Percentiles rank a stretch among this genome's conserved stretches.
Conservation (phyloP, 108 stramenopile species). For the Cyclotella sp. region DNA sequence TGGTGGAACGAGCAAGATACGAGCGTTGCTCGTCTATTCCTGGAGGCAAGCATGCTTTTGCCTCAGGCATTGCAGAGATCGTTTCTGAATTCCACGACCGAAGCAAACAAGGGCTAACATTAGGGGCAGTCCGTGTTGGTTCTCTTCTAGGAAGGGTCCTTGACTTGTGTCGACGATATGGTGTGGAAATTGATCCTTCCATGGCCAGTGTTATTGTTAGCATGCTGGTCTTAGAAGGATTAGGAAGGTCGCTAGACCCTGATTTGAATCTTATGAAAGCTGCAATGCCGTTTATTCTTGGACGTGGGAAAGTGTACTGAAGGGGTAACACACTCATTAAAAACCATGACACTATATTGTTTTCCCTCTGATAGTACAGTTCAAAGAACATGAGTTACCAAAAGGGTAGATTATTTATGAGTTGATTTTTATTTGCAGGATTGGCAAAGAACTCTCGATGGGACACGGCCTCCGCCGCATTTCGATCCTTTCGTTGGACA, state of each 20-base stretch:
- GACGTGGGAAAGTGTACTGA: slow-evolving; percentile 44
- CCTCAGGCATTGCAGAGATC: slow-evolving; percentile 73
- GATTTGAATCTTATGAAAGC: slow-evolving; percentile 83
- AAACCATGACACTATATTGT: background rate
- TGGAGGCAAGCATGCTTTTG: slow-evolving; percentile 84
- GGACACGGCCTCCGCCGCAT: slow-evolving; percentile 45
- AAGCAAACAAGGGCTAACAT: slow-evolving; percentile 78
- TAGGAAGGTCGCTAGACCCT: slow-evolving; percentile 86
- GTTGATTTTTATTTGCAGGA: background rate
- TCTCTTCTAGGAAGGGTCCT: slow-evolving; percentile 73
- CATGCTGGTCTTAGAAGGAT: slow-evolving; percentile 89
- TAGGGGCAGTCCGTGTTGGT: slow-evolving; percentile 89
- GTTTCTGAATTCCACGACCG: slow-evolving; percentile 91
- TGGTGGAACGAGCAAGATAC: slow-evolving; percentile 89
- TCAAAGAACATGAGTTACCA: too few species aligned
- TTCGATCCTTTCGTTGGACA: slow-evolving; percentile 9
- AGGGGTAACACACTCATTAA: background rate
- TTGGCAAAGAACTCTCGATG: slow-evolving; percentile 41
- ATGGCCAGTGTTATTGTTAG: slow-evolving; percentile 89
- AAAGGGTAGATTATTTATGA: background rate
- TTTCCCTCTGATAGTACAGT: too few species aligned
- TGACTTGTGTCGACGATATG: slow-evolving; percentile 81
- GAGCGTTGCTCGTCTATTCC: slow-evolving; percentile 82
- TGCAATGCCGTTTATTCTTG: slow-evolving; percentile 84
- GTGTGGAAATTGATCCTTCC: slow-evolving; percentile 91